A percentile compares a stretch with the other conserved stretches of the same genome.
Conservation (phyloP, 2,329 filamentous ascomycete genomes). For the Tolypocladium guangdongense region DNA sequence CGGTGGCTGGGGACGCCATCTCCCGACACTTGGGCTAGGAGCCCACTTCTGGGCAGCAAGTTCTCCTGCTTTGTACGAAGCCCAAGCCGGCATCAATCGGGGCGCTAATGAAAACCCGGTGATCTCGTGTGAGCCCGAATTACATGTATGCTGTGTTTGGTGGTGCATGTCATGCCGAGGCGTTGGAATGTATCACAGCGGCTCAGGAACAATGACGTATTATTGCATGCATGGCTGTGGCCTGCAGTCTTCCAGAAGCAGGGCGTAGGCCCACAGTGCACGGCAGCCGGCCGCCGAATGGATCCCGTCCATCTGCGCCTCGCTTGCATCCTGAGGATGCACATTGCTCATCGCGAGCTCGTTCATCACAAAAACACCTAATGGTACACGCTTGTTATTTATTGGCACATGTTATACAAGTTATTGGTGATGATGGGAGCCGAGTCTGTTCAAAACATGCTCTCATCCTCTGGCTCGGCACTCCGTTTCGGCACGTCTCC, state of each 20-base stretch:
- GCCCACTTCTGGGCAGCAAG: not conserved
- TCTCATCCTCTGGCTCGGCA: not conserved
- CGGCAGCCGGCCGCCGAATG: not conserved
- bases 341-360: not conserved
- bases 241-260: not conserved
- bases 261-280: not conserved
- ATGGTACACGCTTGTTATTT: not conserved
- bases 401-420: not conserved
- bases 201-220: not conserved
- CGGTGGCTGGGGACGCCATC: not conserved
- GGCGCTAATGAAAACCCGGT: not conserved
- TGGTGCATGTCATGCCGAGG: no score
- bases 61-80: no score
- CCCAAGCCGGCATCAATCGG: no score
- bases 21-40: not conserved
- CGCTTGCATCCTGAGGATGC: not conserved
- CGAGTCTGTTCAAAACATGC: not conserved
- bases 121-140: not conserved
- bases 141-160: not conserved
- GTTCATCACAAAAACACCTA: not conserved
- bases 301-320: not conserved
- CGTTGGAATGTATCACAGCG: not conserved
- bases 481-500: not conserved
- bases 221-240: no score
- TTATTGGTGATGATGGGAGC: not conserved